Conservation (phyloP, 1,139 yeast genomes). For the Nadsonia starkeyi-henricii region DNA sequence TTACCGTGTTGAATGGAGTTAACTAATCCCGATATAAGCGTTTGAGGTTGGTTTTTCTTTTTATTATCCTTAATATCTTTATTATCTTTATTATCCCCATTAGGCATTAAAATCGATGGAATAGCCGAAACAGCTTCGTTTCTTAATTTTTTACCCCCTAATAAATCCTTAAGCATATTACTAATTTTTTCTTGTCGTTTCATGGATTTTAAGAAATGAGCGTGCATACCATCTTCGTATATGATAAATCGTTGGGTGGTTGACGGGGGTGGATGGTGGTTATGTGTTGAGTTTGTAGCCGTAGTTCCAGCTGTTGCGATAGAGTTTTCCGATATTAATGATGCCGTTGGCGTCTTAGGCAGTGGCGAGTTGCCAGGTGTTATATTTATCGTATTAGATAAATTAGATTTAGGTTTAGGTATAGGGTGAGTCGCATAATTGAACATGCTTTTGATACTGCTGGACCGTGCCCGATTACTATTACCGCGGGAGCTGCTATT, state of each 20-base stretch:
- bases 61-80: conserved; percentile 9
- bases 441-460: neutral
- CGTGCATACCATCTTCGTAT: conserved; percentile 55
- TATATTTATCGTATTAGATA: conserved; percentile 2
- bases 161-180: conserved; percentile 71
- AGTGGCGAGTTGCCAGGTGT: neutral
- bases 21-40: conserved; percentile 72
- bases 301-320: conserved; percentile 17
- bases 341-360: neutral
- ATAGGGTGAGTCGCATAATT: neutral
- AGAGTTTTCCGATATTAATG: neutral
- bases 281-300: conserved; percentile 10
- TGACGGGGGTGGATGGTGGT: conserved; percentile 7
- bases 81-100: conserved; percentile 10
- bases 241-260: conserved; percentile 10
- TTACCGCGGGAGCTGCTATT: neutral
- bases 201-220: conserved; percentile 62
- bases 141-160: conserved; percentile 68
- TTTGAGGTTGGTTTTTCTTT: conserved; percentile 32
- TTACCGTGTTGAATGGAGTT: conserved; percentile 18
- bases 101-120: conserved; percentile 43
- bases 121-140: conserved; percentile 76
- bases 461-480: neutral
- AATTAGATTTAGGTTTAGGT: conserved; percentile 4
- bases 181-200: conserved; percentile 80